These are phyloP conservation scores for Maudiozyma pseudohumilis DNA, from an alignment of 805 yeast species.

Conservation along the genomic window DNA sequence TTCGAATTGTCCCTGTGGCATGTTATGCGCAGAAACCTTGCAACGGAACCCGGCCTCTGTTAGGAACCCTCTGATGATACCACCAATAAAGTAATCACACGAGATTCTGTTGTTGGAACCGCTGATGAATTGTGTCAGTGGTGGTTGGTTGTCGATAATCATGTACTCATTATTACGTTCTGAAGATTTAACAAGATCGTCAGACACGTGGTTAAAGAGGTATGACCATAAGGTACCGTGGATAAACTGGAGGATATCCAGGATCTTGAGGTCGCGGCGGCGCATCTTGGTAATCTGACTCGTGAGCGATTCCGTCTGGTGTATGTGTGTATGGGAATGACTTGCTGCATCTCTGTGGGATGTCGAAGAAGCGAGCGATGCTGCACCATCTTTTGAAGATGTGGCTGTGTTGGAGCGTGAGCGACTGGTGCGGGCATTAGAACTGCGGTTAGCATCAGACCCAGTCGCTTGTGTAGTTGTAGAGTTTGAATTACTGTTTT, in stretches of 20 bases:
- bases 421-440: neutral
- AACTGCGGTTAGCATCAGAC: neutral
- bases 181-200: slow-evolving; percentile 65
- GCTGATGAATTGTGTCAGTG: slow-evolving; percentile 55
- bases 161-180: slow-evolving; percentile 59
- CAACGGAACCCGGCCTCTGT: slow-evolving; percentile 64
- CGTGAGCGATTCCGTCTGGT: slow-evolving; percentile 14
- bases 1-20: slow-evolving; percentile 47
- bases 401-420: slow-evolving; percentile 3
- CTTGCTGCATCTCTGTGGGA: neutral
- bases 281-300: slow-evolving; percentile 19
- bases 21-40: slow-evolving; percentile 69
- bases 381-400: neutral
- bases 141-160: slow-evolving; percentile 71
- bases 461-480: neutral
- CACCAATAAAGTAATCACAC: slow-evolving; percentile 80
- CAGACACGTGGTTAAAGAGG: slow-evolving; percentile 66
- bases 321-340: slow-evolving; percentile 4
- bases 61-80: slow-evolving; percentile 75
- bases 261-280: slow-evolving; percentile 49
- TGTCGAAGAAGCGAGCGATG: neutral
- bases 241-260: slow-evolving; percentile 63
- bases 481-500: neutral
- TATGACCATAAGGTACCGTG: slow-evolving; percentile 67
- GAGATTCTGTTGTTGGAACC: slow-evolving; percentile 59